phyloP scores from a whole-genome alignment of 805 yeast genomes.

The Kazachstania taianensis region DNA sequence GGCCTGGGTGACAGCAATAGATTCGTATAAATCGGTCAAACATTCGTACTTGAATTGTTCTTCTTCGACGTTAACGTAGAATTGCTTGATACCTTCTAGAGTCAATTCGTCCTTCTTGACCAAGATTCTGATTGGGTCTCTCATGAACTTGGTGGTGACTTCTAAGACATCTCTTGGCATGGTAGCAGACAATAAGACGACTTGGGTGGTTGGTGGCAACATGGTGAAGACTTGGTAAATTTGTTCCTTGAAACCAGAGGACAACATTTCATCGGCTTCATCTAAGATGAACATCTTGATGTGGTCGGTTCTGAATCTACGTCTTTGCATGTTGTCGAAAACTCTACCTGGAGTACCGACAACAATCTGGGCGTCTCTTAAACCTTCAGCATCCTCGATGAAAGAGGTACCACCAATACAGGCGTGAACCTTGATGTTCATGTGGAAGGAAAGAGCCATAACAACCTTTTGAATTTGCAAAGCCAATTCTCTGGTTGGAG shows the following conservation, averaged over 20 bases:
- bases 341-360: slow-evolving; percentile 99
- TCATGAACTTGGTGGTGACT: slow-evolving; percentile 84
- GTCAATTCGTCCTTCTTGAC: slow-evolving; percentile 93
- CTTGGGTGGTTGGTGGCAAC: slow-evolving; percentile 80
- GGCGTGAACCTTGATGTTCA: slow-evolving; percentile 88
- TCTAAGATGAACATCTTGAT: slow-evolving; percentile 92
- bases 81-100: slow-evolving; percentile 90
- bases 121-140: slow-evolving; percentile 85
- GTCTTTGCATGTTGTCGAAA: slow-evolving; percentile 86
- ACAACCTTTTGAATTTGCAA: slow-evolving; percentile 92
- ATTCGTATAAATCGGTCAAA: slow-evolving; percentile 87
- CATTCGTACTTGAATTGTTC: slow-evolving; percentile 94
- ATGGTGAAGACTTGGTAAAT: slow-evolving; percentile 83
- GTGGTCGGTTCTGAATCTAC: slow-evolving; percentile 69
- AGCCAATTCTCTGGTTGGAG: slow-evolving; percentile 97
- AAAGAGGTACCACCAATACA: slow-evolving; percentile 95
- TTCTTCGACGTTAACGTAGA: slow-evolving; percentile 78
- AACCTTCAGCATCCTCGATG: slow-evolving; percentile 77
- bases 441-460: slow-evolving; percentile 77
- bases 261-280: slow-evolving; percentile 96
- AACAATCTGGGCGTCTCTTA: slow-evolving; percentile 78
- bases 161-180: slow-evolving; percentile 85
- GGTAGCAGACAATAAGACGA: slow-evolving; percentile 91
- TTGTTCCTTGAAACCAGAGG: slow-evolving; percentile 83
- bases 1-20: slow-evolving; percentile 91